Conservation (phyloP, 306 rosid species). For the Lathyrus aphaca region DNA sequence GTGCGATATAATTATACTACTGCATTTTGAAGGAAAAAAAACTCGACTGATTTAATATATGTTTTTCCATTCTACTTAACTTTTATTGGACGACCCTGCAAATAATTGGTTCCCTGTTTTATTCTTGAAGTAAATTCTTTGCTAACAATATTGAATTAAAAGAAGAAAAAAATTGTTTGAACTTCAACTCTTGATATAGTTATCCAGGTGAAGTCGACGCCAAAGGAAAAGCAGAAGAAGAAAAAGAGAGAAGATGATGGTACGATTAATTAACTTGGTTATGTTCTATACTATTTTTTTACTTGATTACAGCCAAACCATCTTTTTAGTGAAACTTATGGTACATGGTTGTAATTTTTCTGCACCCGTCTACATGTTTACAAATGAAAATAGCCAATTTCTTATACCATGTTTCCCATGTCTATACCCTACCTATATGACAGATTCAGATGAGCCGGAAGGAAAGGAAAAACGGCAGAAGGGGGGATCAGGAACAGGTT, state of each 20-base stretch:
- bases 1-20: constrained; percentile 29
- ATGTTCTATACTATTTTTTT: constrained; percentile 20
- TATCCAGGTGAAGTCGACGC: constrained; percentile 53
- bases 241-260: constrained; percentile 61
- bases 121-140: constrained; percentile 35
- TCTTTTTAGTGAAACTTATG: constrained; percentile 3
- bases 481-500: constrained; percentile 63
- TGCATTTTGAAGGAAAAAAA: constrained; percentile 12
- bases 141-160: constrained; percentile 3
- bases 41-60: constrained; percentile 9
- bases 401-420: constrained; percentile 3
- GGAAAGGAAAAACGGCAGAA: constrained; percentile 68
- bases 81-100: constrained; percentile 25
- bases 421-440: constrained; percentile 26
- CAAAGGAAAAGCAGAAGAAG: constrained; percentile 58
- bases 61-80: constrained; percentile 17
- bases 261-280: constrained; percentile 34
- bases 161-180: constrained; percentile 16
- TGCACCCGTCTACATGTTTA: constrained; percentile 2
- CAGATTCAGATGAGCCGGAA: constrained; percentile 57
- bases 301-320: constrained; percentile 28
- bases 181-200: constrained; percentile 54
- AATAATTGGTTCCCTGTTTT: constrained; percentile 28
- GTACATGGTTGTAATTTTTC: constrained; percentile 25
- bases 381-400: constrained; percentile 31